These are phyloP conservation scores for Neltuma alba DNA, from an alignment of 306 rosid genomes.

Conservation along the genomic window DNA sequence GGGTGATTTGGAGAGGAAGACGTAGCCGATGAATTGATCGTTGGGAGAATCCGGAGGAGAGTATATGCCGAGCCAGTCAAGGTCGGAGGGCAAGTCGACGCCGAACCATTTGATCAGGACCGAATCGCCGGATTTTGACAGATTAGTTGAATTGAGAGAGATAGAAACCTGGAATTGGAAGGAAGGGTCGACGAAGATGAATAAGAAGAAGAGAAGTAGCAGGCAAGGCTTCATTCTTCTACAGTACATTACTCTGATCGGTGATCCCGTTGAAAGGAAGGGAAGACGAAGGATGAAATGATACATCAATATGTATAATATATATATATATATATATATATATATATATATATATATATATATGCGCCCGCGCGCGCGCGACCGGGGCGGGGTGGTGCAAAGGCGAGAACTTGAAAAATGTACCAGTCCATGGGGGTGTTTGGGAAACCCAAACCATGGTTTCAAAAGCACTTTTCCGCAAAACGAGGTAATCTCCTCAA, in stretches of 20 bases:
- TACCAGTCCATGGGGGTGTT: too few species aligned
- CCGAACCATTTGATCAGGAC: constrained; percentile 69
- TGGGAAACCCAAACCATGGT: too few species aligned
- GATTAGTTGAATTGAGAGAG: constrained; percentile 48
- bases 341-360: too few species aligned
- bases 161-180: constrained; percentile 50
- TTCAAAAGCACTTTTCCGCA: too few species aligned
- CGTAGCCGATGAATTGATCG: constrained; percentile 76
- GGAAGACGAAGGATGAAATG: background rate
- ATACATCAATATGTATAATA: too few species aligned
- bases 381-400: too few species aligned
- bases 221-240: background rate
- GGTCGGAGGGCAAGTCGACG: constrained; percentile 61
- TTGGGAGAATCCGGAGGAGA: constrained; percentile 68
- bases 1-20: constrained; percentile 65
- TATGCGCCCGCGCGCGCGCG: too few species aligned
- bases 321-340: too few species aligned
- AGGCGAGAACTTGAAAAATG: too few species aligned
- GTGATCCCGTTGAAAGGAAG: background rate
- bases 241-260: background rate
- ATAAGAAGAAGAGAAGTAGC: background rate
- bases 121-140: constrained; percentile 61
- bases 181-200: constrained; percentile 4
- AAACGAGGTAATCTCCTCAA: too few species aligned
- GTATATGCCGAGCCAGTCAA: constrained; percentile 88